A percentile compares a stretch with the other conserved stretches of the same genome.
These are phyloP conservation scores for Oryza rufipogon DNA, from an alignment of 176 grass and related monocot species.

Conservation along the genomic window DNA sequence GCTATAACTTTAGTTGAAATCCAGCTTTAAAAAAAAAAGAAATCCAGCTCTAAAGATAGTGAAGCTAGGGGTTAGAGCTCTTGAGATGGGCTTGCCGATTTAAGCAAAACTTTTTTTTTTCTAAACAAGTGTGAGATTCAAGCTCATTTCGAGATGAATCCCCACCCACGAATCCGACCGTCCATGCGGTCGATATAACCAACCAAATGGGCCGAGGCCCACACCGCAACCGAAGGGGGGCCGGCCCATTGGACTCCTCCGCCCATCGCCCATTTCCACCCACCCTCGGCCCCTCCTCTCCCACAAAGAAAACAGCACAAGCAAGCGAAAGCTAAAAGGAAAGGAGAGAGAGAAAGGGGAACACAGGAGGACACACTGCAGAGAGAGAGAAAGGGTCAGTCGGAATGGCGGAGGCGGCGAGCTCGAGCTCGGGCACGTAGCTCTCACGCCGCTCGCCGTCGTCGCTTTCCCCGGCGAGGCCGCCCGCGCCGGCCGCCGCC, in stretches of 20 bases:
- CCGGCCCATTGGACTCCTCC: neutral
- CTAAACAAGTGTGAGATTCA: too few species aligned
- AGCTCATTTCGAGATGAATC: too few species aligned
- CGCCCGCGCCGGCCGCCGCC: neutral
- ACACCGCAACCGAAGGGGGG: neutral
- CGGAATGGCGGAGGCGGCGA: constrained; percentile 54
- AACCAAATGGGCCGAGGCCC: neutral
- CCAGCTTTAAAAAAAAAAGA: too few species aligned
- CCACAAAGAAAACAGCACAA: neutral
- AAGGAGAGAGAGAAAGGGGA: neutral
- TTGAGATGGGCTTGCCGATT: too few species aligned
- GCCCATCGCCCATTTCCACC: neutral
- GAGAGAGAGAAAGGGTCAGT: constrained; percentile 15
- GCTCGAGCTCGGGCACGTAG: constrained; percentile 54
- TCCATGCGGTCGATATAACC: neutral
- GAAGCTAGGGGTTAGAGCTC: too few species aligned
- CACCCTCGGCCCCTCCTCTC: neutral
- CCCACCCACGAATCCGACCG: too few species aligned
- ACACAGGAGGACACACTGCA: constrained; percentile 9
- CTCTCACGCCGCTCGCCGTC: constrained; percentile 1
- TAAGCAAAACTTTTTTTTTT: too few species aligned
- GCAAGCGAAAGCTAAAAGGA: neutral
- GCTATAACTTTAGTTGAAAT: too few species aligned
- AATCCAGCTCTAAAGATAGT: too few species aligned
- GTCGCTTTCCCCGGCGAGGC: neutral